Evolutionary conservation across 1,139 yeast species (phyloP), one percentile per base, ranked within the genome.

Genomic region (Meyerozyma athensensis): DNA sequence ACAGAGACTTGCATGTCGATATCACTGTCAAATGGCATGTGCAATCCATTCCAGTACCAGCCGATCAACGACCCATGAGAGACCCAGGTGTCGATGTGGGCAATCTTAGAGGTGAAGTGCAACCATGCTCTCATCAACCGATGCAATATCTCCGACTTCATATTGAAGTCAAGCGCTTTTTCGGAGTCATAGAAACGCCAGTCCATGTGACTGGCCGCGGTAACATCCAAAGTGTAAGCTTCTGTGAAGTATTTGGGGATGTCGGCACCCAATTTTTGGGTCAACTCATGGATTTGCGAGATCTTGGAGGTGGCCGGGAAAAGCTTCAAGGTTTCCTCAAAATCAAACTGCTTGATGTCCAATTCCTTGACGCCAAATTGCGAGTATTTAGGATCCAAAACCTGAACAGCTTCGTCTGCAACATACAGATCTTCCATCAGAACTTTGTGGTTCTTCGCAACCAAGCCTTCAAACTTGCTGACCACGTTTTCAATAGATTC

Each of bases 31-130:
- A 45, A 45, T 3, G 50, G 50, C 26, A 44, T 41, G 13, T 35
- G 35, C 40, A 45, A 32, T 9, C 50, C 49, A 33, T 47, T 41
- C 46, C 47, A 43, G 33, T 44, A 40, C 50, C 49, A 47, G 24
- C 26, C 26, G 5, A 32, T 21, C 26, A 32, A 26, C 12, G 34
- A 20, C 4, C 44, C 44, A 20, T 41, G 44, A 2, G 44, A 41
- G 4, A 41, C 13, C 44, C 44, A 41, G n/a, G 42, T 33, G 20
- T 28, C 32, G 12, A 28, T 28, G 19, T 34, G 16, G 30, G 28
- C 28, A 14, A 19, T 12, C 21, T 34, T 24, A 12, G 32, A 16
- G 18, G 36, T 23, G 19, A 34, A 24, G 17, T n/a, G 19, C 17
- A 34, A 13, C 38, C 37, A 38, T n/a, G 41, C 38, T 32, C 19